Evolutionary conservation across 495 filamentous ascomycete species (phyloP), one percentile per base, ranked within the genome.

Genomic region (Clavariopsis aquatica): DNA sequence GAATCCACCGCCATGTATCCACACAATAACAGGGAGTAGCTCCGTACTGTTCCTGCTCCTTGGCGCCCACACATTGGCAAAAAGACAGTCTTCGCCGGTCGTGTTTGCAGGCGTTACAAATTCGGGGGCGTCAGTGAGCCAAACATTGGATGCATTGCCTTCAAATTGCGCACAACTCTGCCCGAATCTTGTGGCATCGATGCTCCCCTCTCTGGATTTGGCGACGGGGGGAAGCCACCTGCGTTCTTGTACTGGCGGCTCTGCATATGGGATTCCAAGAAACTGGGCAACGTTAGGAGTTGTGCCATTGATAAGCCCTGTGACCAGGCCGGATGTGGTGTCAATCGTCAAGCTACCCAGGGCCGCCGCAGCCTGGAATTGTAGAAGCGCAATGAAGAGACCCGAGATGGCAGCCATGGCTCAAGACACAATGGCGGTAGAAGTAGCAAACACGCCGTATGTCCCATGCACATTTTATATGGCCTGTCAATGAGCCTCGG

Each of bases 1-100:
- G 68, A 87, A 89, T 1, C 78, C 83, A 20, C 87, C 86, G 28
- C 86, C 88, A 64, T 80, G 87, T 57, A 90, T 87, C 84, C 85
- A 89, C 9, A 87, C 78, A 43, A 89, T 69, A 10, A 89, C 84
- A 0, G 87, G 86, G 2, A 89, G 75, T 57, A 84, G 84, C 2
- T 81, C 74, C 17, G 74, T 74, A 0, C 77, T 62, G 45, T 73
- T 78, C 20, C 79, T 84, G 13, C 82, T 85, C 0, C 75, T 66
- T 15, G 87, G 86, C 13, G 86, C 80, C 17, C 80, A 76, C 5
- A 90, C 78, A 62, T 85, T 84, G 49, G 89, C 69, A 22, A 75
- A 84, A 38, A 90, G 75, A 61, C 87, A 90, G 69, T 90, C 80
- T 69, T 89, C 87, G 31, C 72, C 69, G 1, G 27, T 64, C 2